phyloP scores from a whole-genome alignment of 2,329 filamentous ascomycete genomes.

The Claviceps paspali region DNA sequence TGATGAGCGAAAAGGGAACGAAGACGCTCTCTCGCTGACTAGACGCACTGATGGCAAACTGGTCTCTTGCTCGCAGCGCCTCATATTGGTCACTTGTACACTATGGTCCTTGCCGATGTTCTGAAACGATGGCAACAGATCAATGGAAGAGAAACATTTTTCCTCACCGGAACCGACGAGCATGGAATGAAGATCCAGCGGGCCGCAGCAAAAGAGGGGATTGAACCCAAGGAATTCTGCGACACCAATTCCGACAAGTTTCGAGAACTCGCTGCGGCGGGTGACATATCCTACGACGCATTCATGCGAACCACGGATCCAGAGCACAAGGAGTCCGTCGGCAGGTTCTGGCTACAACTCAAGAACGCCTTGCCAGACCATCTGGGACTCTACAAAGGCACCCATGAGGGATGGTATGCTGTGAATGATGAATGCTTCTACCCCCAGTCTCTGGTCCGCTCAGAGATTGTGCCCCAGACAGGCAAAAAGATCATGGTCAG shows the following conservation, averaged over 20 bases:
- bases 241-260: slow-evolving; percentile 73
- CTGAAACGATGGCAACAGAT: slow-evolving; percentile 83
- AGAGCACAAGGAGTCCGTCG: slow-evolving; percentile 69
- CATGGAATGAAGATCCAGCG: slow-evolving; percentile 96
- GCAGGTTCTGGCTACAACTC: slow-evolving; percentile 77
- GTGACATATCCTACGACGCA: slow-evolving; percentile 60
- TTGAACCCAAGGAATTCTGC: slow-evolving; percentile 72
- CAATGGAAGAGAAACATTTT: slow-evolving; percentile 51
- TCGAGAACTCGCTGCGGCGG: slow-evolving; percentile 52
- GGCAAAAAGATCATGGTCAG: slow-evolving; percentile 73
- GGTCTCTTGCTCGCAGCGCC: slow-evolving; percentile 41
- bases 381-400: slow-evolving; percentile 68
- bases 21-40: too few species aligned
- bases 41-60: neutral
- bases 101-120: slow-evolving; percentile 79
- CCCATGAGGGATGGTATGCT: slow-evolving; percentile 92
- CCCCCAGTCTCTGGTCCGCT: slow-evolving; percentile 58
- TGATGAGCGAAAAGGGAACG: too few species aligned
- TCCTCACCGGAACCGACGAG: slow-evolving; percentile 90
- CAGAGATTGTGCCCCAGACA: slow-evolving; percentile 61
- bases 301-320: slow-evolving; percentile 87
- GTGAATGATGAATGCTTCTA: slow-evolving; percentile 97
- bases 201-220: slow-evolving; percentile 56
- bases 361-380: slow-evolving; percentile 36
- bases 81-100: slow-evolving; percentile 89